A percentile compares a stretch with the other conserved stretches of the same genome.
These are phyloP conservation scores for Globisporangium lucens DNA, from an alignment of 352 stramenopile species.

Conservation along the genomic window DNA sequence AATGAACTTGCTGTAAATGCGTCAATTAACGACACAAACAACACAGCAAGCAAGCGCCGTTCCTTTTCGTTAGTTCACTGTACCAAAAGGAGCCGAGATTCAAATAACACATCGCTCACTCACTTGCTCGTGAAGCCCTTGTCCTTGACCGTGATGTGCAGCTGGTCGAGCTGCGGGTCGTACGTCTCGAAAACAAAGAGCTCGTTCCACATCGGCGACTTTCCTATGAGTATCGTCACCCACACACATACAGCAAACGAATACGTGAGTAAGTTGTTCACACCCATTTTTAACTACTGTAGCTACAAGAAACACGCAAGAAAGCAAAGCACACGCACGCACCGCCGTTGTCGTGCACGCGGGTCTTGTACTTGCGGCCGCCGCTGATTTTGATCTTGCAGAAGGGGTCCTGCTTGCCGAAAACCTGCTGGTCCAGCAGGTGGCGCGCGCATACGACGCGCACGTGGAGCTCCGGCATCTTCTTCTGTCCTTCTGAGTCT, in stretches of 20 bases:
- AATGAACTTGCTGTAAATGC: slow-evolving; percentile 51
- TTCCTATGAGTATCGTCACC: slow-evolving; percentile 30
- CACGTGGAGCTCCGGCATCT: slow-evolving; percentile 71
- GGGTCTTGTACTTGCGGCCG: slow-evolving; percentile 63
- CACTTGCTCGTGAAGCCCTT: slow-evolving; percentile 76
- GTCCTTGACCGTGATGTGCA: slow-evolving; percentile 79
- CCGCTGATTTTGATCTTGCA: slow-evolving; percentile 63
- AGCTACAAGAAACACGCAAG: background rate
- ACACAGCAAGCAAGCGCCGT: background rate
- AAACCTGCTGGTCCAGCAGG: slow-evolving; percentile 80
- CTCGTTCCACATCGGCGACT: slow-evolving; percentile 78
- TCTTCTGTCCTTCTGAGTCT: background rate
- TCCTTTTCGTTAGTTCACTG: background rate
- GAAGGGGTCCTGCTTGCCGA: slow-evolving; percentile 82
- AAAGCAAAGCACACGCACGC: slow-evolving; percentile 27
- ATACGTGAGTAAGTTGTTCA: background rate
- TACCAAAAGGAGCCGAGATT: background rate
- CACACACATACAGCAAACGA: background rate
- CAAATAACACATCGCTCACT: background rate
- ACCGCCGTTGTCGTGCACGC: slow-evolving; percentile 85
- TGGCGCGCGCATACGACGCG: slow-evolving; percentile 76
- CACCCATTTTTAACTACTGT: background rate
- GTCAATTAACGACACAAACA: background rate
- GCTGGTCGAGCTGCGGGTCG: slow-evolving; percentile 69
- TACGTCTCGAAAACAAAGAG: slow-evolving; percentile 76